Percentiles rank a stretch among this genome's conserved stretches.
Conservation (phyloP, 192 early-diverging fungal species). For the Coemansia sp. region DNA sequence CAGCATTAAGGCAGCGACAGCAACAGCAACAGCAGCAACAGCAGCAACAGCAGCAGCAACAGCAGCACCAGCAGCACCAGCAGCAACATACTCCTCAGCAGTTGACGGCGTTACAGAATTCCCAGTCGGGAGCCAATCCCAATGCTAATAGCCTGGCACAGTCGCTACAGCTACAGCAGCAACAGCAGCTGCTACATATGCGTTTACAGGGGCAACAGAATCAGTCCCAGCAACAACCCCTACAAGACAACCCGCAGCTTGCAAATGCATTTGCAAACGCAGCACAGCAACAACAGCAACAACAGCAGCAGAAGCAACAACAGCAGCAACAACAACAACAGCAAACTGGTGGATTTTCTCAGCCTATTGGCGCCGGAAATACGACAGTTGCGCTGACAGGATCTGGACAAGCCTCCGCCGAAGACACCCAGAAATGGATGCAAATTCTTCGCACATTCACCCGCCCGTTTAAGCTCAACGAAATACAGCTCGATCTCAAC, state of each 20-base stretch:
- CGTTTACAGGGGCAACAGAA: slow-evolving; percentile 22
- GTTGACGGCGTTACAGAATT: not conserved
- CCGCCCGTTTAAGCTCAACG: slow-evolving; percentile 25
- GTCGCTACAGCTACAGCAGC: slow-evolving; percentile 15
- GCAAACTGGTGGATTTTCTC: not conserved
- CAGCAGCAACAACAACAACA: slow-evolving; percentile 8
- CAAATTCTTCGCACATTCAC: slow-evolving; percentile 11
- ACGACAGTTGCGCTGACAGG: no score
- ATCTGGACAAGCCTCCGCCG: slow-evolving; percentile 4
- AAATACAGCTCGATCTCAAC: slow-evolving; percentile 4
- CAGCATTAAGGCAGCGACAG: slow-evolving; percentile 4
- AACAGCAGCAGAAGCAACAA: no score
- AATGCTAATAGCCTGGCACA: not conserved
- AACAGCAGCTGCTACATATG: slow-evolving; percentile 22
- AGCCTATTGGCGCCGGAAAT: not conserved
- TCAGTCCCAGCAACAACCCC: slow-evolving; percentile 16
- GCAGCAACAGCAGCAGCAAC: slow-evolving; percentile 6
- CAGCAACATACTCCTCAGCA: slow-evolving; percentile 19
- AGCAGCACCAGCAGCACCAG: slow-evolving; percentile 16
- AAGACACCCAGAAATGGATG: slow-evolving; percentile 25
- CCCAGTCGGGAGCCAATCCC: not conserved
- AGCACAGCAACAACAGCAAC: slow-evolving; percentile 24
- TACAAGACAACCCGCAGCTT: slow-evolving; percentile 21
- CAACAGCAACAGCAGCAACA: slow-evolving; percentile 9
- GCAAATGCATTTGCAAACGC: slow-evolving; percentile 18